These are phyloP conservation scores for Sarocladium strictum DNA, from an alignment of 2,329 filamentous ascomycete genomes.

Conservation along the genomic window DNA sequence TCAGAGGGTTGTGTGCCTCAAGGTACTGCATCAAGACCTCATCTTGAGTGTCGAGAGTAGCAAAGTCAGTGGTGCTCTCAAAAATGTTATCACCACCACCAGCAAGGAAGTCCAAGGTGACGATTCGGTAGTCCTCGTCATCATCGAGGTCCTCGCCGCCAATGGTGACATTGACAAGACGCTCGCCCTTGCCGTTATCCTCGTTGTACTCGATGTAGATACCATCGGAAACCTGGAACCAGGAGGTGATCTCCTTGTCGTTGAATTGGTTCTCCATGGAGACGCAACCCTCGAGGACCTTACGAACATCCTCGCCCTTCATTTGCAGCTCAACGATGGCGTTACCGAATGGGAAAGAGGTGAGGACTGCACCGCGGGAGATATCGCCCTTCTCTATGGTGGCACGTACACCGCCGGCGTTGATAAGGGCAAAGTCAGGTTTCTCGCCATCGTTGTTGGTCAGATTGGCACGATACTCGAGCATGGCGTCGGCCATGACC, in stretches of 20 bases:
- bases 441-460: constrained; percentile 29
- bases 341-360: constrained; percentile 61
- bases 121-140: constrained; percentile 44
- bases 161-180: constrained; percentile 47
- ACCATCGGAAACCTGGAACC: constrained; percentile 54
- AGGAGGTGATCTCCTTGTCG: constrained; percentile 45
- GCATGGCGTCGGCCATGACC: constrained; percentile 53
- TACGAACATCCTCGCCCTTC: constrained; percentile 48
- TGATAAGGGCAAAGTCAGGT: constrained; percentile 54
- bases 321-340: constrained; percentile 52
- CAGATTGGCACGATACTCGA: constrained; percentile 50
- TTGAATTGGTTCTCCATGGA: constrained; percentile 49
- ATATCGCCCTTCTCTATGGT: constrained; percentile 56
- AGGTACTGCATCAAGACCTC: constrained; percentile 49
- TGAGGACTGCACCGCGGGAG: constrained; percentile 58
- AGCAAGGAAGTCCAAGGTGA: constrained; percentile 58
- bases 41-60: constrained; percentile 46
- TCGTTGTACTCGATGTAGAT: constrained; percentile 54
- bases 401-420: constrained; percentile 58
- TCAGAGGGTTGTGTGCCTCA: constrained; percentile 39
- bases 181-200: constrained; percentile 37
- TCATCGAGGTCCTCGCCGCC: constrained; percentile 41
- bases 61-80: constrained; percentile 27
- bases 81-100: constrained; percentile 59
- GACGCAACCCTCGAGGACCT: constrained; percentile 53